Conservation (phyloP, 108 stramenopile species). For the Parietichytrium sp. region DNA sequence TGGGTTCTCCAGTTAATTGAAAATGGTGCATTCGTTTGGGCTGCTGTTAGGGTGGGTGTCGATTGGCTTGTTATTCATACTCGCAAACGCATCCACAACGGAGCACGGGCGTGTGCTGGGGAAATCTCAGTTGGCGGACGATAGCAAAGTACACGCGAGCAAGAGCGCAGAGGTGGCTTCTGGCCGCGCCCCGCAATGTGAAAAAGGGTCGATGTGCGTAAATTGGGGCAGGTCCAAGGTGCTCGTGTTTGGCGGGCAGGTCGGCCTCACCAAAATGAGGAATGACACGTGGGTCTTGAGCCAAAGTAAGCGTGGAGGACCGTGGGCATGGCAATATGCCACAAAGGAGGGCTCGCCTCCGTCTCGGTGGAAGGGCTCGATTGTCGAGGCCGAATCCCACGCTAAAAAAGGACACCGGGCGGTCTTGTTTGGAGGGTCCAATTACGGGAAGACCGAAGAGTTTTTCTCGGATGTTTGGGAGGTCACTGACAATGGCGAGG, state of each 20-base stretch:
- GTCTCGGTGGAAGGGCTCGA: background rate
- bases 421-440: constrained; percentile 6
- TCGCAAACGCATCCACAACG: no score
- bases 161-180: no score
- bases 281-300: constrained; percentile 1
- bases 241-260: constrained; percentile 16
- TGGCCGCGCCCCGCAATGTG: no score
- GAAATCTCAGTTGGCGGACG: no score
- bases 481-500: background rate
- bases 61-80: no score
- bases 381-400: background rate
- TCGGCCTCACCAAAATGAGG: background rate
- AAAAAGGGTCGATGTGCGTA: no score
- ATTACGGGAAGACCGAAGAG: background rate
- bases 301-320: background rate
- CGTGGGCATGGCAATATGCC: background rate
- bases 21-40: no score
- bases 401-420: background rate
- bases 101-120: no score
- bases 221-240: no score
- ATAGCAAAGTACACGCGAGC: no score
- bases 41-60: no score
- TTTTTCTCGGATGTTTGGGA: background rate
- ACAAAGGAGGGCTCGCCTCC: background rate
- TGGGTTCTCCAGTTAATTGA: no score